Base-by-base conservation (phyloP, 768 basidiomycete species). In the Rickenella mellea region DNA sequence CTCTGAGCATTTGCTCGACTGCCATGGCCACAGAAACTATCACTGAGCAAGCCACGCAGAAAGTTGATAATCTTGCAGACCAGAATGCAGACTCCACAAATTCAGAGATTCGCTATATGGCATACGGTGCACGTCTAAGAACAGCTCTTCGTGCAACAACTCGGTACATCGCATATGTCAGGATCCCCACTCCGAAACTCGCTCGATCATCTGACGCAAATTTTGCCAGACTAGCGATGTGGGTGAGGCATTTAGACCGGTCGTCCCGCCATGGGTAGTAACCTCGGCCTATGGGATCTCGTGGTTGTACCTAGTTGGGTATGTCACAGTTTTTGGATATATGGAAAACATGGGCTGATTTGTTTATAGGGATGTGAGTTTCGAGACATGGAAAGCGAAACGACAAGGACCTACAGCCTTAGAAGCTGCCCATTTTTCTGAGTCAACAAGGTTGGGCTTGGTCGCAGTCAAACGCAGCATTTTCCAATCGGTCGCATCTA, bases 121-220 rank as follows among this genome's bases (percentile, higher is more conserved):
- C 84, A 5, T 90, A 88, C 56, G 82, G 73, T 57, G 78, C 83
- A 24, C 81, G 87, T 44, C 59, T 89, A 21, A 67, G 84, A 47
- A 89, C 87, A 0, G 84, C 83, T 27, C 59, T 89, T 41, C 70
- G 82, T 19, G 81, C 85, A 14, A 59, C 71, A 12, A 64, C 73
- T 12, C 72, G 87, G 15, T 91, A 91, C 54, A 60, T 89, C 44
- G 85, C 85, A 48, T 89, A 87, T 62, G 82, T 82, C n/a, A n/a
- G 65, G 45, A 71, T 63, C 46, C 30, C 8, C 17, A 5, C 26
- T 15, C 26, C 40, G 6, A 28, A 24, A 24, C 17, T 6, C 24
- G 38, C 8, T 37, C 29, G 5, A 15, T 35, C 14, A 20, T 37
- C 38, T 25, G 4, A 17, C 19, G 17, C 17, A 21, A 10, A 20